Base-by-base conservation (phyloP, 371 early-diverging fungal species). In the Circinella minor region DNA sequence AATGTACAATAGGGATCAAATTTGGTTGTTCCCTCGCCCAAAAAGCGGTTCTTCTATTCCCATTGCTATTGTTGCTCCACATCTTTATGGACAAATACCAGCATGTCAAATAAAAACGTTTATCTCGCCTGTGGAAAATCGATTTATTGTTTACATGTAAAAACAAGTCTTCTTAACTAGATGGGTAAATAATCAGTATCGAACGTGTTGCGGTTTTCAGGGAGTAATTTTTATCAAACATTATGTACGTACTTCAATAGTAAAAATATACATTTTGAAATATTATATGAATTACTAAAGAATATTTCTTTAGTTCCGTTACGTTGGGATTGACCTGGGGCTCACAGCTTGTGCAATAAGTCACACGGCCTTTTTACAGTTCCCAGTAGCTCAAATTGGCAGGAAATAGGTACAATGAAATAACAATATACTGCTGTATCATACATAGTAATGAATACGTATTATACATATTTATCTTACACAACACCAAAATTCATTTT, bases 21-120 rank as follows among this genome's bases (percentile, higher is more conserved):
- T 74, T 6, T 79, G 77, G 77, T 60, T 20, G 18, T 80, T 69
- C 51, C 54, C 72, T 11, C 77, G 80, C 57, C 75, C 80, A 9
- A 67, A 70, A 10, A 75, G 75, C 6, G 68, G 77, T 1, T 75
- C 61, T 59, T 75, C 69, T n/a, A 59, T 77, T 15, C 77, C 77
- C 14, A 61, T 63, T 2, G 64, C 66, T 0, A 36, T 79, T 39
- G 55, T 75, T 3, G 77, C 77, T 46, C 73, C 72, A 9, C 72
- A 9, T 66, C 59, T 17, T 37, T 49, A 8, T 67, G 43, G 11
- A 27, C 63, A 39, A n/a, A 55, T 8, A 8, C 55, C 17, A 18
- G 34, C 27, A 10, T 10, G 4, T 18, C 57, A 27, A 4, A 57
- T 27, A 20, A 57, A 57, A 18, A 17, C 18, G 51, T 75, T 1